A percentile compares a stretch with the other conserved stretches of the same genome.
phyloP scores from a whole-genome alignment of 768 basidiomycete genomes.

The Cytidiella melzeri region DNA sequence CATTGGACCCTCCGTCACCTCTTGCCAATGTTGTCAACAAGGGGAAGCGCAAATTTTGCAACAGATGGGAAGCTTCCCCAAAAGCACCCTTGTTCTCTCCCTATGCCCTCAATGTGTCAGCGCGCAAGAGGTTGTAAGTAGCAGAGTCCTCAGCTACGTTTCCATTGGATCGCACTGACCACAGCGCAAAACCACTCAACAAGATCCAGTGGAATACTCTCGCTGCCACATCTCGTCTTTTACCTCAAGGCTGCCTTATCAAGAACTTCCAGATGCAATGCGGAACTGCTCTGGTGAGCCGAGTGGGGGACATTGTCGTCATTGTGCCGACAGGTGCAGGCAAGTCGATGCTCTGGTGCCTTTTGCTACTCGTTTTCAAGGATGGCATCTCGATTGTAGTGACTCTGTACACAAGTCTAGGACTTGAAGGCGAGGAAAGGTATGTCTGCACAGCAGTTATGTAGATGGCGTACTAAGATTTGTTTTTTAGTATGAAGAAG shows the following conservation, averaged over 20 bases:
- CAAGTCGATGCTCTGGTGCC: constrained; percentile 2
- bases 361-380: background rate
- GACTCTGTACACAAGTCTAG: constrained; percentile 1
- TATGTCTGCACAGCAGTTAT: background rate
- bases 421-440: background rate
- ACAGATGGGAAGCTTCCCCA: background rate
- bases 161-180: no score
- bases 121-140: no score
- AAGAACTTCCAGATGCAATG: background rate
- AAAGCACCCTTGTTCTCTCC: background rate
- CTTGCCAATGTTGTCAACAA: background rate
- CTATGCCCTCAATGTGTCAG: background rate
- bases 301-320: background rate
- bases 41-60: background rate
- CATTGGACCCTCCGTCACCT: background rate
- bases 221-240: background rate
- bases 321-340: background rate
- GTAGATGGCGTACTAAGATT: background rate
- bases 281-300: background rate
- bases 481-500: background rate
- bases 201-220: background rate
- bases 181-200: no score
- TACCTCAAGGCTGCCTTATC: background rate
- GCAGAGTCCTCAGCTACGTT: no score
- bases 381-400: background rate